Evolutionary conservation across 139 green algal species (phyloP).

Genomic region (Nannochloris sp.): DNA sequence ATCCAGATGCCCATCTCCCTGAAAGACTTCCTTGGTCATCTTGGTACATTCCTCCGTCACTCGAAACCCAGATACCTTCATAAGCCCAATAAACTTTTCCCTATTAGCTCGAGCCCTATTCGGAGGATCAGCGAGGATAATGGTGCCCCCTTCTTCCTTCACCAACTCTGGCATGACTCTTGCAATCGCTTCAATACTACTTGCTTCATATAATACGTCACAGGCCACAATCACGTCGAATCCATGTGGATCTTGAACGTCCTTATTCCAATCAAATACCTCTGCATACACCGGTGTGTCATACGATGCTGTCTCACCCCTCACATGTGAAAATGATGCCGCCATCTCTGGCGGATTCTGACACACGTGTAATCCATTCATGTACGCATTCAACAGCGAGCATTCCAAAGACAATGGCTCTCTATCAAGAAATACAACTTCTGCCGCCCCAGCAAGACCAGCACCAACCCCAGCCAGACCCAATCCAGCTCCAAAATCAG

Average conservation of each 20-base stretch:
- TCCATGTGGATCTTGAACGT: neutral
- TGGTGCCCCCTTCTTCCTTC: neutral
- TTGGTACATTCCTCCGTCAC: neutral
- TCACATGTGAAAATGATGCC: conserved; percentile 5
- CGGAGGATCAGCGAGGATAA: conserved; percentile 44
- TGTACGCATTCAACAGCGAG: conserved; percentile 32
- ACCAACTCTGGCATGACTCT: neutral
- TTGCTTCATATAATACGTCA: conserved; percentile 52
- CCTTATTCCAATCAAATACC: neutral
- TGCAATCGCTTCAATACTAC: conserved; percentile 22
- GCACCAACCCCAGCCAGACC: conserved; percentile 66
- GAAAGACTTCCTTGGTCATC: conserved; percentile 6
- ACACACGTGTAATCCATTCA: neutral
- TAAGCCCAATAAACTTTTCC: conserved; percentile 27
- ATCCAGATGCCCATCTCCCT: neutral
- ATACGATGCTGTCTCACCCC: conserved; percentile 17
- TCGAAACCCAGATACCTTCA: conserved; percentile 17
- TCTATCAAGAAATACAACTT: conserved; percentile 69
- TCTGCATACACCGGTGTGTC: conserved; percentile 10
- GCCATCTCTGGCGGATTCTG: neutral
- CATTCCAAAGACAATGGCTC: conserved; percentile 74
- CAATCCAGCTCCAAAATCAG: conserved; percentile 62
- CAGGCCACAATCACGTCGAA: conserved; percentile 39
- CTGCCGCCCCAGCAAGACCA: conserved; percentile 44
- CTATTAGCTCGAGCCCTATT: conserved; percentile 35